Base-by-base conservation (phyloP, 1,139 yeast genomes). In the Taphrina communis region DNA sequence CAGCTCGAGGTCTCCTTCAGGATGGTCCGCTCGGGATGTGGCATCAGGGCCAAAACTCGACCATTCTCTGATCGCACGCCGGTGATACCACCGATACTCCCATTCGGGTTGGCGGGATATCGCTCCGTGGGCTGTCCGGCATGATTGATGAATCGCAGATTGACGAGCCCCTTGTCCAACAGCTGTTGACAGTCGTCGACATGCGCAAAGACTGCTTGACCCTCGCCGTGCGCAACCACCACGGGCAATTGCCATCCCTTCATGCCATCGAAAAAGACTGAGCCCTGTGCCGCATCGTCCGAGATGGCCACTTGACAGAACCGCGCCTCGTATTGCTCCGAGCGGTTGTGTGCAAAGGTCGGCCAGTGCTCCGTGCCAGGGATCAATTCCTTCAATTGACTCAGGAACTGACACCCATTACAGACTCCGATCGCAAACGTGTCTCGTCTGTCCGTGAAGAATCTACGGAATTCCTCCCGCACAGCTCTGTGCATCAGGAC, bases 391-490 rank as follows among this genome's bases (percentile, higher is more conserved):
- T 92, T 90, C 73, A 95, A 85, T 80, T 94, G 88, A 72, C 97
- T 88, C 76, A 94, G 81, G 82, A 95, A 95, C 80, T 95, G 99
- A 82, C 99, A 95, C 71, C 99, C 99, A 78, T 95, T 95, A 84
- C 99, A 95, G 62, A 97, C 97, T 79, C 99, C 99, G 75, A 94
- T 87, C n/a, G 98, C 97, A 82, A 95, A 95, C 0, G 99, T 94
- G 76, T 94, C 96, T 35, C 82, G 81, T 80, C 99, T 88, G 70
- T 87, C 89, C 75, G 87, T 88, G 86, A 95, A 94, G 78, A 94
- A 94, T 68, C 81, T 83, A 74, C 82, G 80, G 79, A 95, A 95
- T 80, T 90, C 93, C 50, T 83, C 77, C 77, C 95, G 87, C 59
- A 95, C 89, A 69, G 81, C 83, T 48, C 87, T 90, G 77, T 94